phyloP scores from a whole-genome alignment of 2,329 filamentous ascomycete species.

The Alternaria hordeiaustralica region DNA sequence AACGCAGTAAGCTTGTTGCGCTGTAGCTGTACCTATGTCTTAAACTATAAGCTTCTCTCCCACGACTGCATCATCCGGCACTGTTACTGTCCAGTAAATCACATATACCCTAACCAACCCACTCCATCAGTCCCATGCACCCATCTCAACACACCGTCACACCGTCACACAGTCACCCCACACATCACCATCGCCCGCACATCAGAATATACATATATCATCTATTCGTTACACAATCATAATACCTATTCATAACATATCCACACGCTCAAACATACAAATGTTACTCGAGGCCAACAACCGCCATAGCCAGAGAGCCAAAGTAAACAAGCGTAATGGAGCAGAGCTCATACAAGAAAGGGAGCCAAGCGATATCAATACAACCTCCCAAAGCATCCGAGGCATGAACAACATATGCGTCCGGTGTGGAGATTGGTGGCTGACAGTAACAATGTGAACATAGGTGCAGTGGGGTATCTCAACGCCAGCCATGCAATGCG shows the following conservation, averaged over 20 bases:
- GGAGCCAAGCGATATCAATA: neutral
- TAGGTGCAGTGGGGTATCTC: slow-evolving; percentile 35
- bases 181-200: neutral
- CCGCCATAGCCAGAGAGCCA: neutral
- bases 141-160: too few species aligned
- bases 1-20: too few species aligned
- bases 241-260: neutral
- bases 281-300: neutral
- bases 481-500: slow-evolving; percentile 46
- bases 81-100: too few species aligned
- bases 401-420: neutral
- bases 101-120: too few species aligned
- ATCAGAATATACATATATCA: neutral
- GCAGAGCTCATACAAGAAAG: neutral
- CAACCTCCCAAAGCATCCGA: neutral
- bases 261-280: neutral
- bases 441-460: slow-evolving; percentile 1
- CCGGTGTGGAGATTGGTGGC: neutral
- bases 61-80: too few species aligned
- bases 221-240: slow-evolving; percentile 11
- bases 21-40: too few species aligned
- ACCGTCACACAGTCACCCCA: neutral
- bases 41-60: too few species aligned
- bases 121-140: neutral
- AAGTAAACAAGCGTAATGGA: neutral